Evolutionary conservation across 148 eudicot species (phyloP).

Genomic region (Camellia japonica): DNA sequence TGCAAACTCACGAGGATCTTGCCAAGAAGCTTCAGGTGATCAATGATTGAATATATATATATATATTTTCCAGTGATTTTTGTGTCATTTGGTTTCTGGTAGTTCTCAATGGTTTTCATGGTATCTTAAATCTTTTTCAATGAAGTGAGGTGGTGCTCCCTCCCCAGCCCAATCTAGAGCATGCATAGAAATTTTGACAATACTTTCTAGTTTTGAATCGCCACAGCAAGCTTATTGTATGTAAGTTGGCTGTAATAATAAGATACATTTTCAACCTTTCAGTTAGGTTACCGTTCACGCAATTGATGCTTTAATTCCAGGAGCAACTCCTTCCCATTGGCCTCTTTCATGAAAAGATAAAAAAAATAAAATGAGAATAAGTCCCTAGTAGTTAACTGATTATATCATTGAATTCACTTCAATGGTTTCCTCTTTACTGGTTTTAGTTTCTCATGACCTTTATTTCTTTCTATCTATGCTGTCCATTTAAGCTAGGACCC

Average conservation of each 20-base stretch:
- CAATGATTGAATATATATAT: neutral
- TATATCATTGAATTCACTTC: neutral
- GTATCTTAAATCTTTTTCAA: neutral
- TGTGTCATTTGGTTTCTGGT: slow-evolving; percentile 1
- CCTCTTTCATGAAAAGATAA: neutral
- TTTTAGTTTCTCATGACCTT: neutral
- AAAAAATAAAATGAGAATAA: neutral
- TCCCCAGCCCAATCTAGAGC: neutral
- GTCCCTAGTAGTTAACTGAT: neutral
- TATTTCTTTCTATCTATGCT: neutral
- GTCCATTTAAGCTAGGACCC: neutral
- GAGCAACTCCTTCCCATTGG: neutral
- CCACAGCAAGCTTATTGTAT: slow-evolving; percentile 1
- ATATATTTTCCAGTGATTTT: neutral
- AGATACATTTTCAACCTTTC: neutral
- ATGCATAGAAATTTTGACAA: neutral
- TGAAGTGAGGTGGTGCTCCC: neutral
- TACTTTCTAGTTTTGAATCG: neutral
- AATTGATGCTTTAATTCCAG: neutral
- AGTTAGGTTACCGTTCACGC: neutral
- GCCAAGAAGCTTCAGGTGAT: slow-evolving; percentile 88
- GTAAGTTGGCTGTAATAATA: neutral
- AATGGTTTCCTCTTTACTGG: neutral
- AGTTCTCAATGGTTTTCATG: neutral
- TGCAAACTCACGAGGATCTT: slow-evolving; percentile 87